A percentile compares a stretch with the other conserved stretches of the same genome.
phyloP scores from a whole-genome alignment of 1,284 basidiomycete genomes.

The Pseudozyma hubeiensis region DNA sequence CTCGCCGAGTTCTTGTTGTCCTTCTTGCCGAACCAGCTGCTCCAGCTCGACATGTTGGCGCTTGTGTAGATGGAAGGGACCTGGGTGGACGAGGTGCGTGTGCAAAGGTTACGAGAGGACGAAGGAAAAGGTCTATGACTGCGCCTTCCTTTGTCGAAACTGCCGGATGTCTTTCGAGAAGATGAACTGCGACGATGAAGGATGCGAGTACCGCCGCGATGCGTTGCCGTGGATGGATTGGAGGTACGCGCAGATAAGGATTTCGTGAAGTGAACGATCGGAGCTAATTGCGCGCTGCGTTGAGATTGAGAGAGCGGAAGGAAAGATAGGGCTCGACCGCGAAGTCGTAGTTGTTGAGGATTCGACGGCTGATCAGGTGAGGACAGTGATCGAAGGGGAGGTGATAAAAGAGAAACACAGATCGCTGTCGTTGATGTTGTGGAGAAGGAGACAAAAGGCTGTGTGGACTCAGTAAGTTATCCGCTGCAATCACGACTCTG shows the following conservation, averaged over 20 bases:
- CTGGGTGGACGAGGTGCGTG: not conserved
- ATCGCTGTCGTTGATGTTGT: not conserved
- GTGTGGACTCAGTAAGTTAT: not conserved
- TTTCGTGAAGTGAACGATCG: not conserved
- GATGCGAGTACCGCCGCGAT: not conserved
- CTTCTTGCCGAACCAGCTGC: conserved; percentile 64
- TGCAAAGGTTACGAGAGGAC: not conserved
- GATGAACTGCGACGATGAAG: too few relatives aligned
- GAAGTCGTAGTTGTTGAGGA: too few relatives aligned
- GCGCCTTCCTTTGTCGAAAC: not conserved
- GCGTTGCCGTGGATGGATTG: not conserved
- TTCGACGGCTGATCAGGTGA: too few relatives aligned
- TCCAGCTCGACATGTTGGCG: conserved; percentile 67
- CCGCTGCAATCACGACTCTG: conserved; percentile 1
- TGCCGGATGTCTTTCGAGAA: too few relatives aligned
- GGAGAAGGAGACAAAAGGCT: not conserved
- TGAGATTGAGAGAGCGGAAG: too few relatives aligned
- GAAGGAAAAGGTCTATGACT: not conserved
- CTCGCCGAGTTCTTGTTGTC: conserved; percentile 68
- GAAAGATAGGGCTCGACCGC: too few relatives aligned
- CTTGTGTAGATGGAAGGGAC: not conserved
- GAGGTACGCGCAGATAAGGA: conserved; percentile 4
- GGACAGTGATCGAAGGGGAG: too few relatives aligned
- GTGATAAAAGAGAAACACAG: too few relatives aligned
- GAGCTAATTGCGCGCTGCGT: not conserved